Conservation (phyloP, 148 eudicot genomes). For the Persicaria tinctoria region DNA sequence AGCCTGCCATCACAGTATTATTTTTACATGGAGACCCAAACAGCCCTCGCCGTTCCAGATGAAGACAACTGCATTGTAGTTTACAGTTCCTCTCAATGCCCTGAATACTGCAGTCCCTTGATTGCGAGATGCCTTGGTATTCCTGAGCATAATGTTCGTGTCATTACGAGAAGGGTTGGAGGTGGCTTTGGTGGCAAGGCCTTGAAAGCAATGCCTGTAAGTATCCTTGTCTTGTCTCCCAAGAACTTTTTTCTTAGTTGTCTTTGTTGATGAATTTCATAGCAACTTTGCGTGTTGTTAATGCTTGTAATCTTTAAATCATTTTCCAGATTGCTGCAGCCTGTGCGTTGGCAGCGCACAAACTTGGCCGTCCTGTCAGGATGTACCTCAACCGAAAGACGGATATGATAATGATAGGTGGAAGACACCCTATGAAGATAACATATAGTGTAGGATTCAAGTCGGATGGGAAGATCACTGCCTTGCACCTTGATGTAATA, state of each 20-base stretch:
- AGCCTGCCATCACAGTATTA: conserved; percentile 69
- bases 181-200: conserved; percentile 97
- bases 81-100: conserved; percentile 68
- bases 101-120: conserved; percentile 49
- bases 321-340: conserved; percentile 61
- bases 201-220: conserved; percentile 60
- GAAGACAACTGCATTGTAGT: conserved; percentile 87
- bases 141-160: conserved; percentile 78
- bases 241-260: background rate
- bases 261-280: background rate
- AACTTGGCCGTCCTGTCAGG: conserved; percentile 64
- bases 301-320: too few relatives aligned
- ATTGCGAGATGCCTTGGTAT: conserved; percentile 68
- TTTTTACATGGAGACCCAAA: conserved; percentile 85
- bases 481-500: conserved; percentile 57
- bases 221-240: conserved; percentile 22
- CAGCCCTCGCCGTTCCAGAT: conserved; percentile 77
- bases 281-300: background rate
- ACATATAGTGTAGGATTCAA: conserved; percentile 79
- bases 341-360: conserved; percentile 87
- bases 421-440: conserved; percentile 95
- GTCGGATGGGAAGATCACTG: conserved; percentile 85
- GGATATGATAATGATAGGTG: conserved; percentile 84
- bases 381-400: conserved; percentile 69
- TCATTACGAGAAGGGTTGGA: conserved; percentile 86